Evolutionary conservation across 108 stramenopile genomes (phyloP).

Genomic region (Epipyxis sp.): DNA sequence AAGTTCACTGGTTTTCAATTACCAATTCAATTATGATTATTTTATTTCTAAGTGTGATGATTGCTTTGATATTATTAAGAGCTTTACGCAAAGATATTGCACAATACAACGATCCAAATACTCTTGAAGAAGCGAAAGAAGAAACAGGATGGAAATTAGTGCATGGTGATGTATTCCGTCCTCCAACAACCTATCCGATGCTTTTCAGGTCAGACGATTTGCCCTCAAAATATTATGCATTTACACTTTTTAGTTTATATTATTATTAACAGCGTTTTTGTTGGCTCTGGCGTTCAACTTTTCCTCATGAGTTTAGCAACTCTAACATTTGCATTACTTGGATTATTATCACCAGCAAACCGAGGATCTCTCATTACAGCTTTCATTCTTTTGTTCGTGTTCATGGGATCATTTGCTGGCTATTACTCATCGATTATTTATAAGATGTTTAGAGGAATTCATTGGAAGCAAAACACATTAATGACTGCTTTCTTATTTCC

Average conservation of each 20-base stretch:
- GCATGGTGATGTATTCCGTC: constrained; percentile 94
- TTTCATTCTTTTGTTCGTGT: constrained; percentile 87
- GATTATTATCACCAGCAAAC: constrained; percentile 90
- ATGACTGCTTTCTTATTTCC: constrained; percentile 72
- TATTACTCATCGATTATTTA: constrained; percentile 86
- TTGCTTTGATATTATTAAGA: constrained; percentile 91
- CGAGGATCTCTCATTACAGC: constrained; percentile 93
- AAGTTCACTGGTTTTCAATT: constrained; percentile 98
- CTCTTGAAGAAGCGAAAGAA: constrained; percentile 69
- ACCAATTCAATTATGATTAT: constrained; percentile 98
- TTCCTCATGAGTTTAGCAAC: constrained; percentile 76
- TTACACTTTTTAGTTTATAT: too few relatives aligned
- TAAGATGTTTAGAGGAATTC: constrained; percentile 95
- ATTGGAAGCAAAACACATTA: constrained; percentile 91
- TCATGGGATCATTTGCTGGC: constrained; percentile 86
- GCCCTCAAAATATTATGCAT: too few relatives aligned
- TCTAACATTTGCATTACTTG: constrained; percentile 85
- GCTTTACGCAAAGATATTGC: constrained; percentile 91
- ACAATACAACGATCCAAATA: constrained; percentile 92
- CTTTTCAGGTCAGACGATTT: constrained; percentile 23
- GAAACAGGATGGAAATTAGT: constrained; percentile 97
- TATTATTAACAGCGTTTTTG: constrained; percentile 52
- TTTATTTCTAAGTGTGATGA: constrained; percentile 77
- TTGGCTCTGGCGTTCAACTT: constrained; percentile 87
- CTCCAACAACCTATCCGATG: constrained; percentile 54